These are phyloP conservation scores for Polymyxa betae DNA, from an alignment of 208 protist species.

Conservation along the genomic window DNA sequence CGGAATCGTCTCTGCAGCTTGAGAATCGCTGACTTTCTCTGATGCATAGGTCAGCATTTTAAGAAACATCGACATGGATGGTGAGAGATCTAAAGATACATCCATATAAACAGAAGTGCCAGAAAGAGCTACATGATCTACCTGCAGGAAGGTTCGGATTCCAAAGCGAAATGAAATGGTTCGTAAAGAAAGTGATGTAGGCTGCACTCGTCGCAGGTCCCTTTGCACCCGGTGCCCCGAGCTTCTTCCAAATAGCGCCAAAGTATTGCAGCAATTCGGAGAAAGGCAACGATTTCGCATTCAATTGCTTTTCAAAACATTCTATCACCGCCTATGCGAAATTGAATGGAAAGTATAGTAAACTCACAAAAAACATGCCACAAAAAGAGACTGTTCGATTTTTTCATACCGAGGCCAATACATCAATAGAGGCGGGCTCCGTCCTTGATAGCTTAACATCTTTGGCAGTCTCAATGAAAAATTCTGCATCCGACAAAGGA, in stretches of 20 bases:
- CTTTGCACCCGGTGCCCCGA: neutral
- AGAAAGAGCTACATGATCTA: neutral
- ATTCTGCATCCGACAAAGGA: neutral
- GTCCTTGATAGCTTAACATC: neutral
- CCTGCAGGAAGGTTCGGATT: neutral
- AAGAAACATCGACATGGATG: neutral
- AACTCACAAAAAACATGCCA: neutral
- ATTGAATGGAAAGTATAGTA: neutral
- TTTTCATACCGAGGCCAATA: neutral
- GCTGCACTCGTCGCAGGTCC: neutral
- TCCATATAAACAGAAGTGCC: neutral
- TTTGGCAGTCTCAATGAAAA: neutral
- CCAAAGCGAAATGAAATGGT: neutral
- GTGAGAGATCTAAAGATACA: neutral
- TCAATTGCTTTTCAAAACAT: neutral
- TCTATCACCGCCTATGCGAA: neutral
- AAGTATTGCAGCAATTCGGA: neutral
- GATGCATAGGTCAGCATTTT: neutral
- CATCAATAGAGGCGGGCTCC: too few relatives aligned
- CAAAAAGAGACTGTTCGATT: neutral
- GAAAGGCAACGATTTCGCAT: neutral
- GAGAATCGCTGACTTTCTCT: neutral
- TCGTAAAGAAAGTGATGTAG: neutral
- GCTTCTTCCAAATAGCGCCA: neutral
- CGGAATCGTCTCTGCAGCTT: neutral